Conservation (phyloP, 2,329 filamentous ascomycete species). For the Ramichloridium luteum region DNA sequence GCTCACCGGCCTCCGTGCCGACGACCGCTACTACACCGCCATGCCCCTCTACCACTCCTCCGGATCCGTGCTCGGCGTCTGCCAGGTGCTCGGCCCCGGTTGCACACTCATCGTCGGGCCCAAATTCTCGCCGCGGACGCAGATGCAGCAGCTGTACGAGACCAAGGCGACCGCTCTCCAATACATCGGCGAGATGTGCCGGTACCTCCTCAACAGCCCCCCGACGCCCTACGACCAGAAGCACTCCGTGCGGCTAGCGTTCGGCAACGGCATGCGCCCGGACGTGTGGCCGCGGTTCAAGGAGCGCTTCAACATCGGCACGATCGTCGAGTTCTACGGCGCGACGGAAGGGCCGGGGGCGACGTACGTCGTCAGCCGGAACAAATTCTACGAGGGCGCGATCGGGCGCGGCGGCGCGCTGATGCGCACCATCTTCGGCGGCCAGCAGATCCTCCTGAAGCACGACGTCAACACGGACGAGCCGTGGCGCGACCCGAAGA, state of each 20-base stretch:
- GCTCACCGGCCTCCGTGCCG: slow-evolving; percentile 50
- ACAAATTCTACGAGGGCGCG: slow-evolving; percentile 62
- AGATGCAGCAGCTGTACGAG: slow-evolving; percentile 65
- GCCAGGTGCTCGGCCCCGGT: slow-evolving; percentile 41
- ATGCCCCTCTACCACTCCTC: slow-evolving; percentile 88
- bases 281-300: slow-evolving; percentile 73
- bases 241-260: slow-evolving; percentile 61
- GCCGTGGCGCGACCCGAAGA: slow-evolving; percentile 54
- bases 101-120: slow-evolving; percentile 59
- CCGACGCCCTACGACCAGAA: slow-evolving; percentile 56
- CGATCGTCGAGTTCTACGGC: slow-evolving; percentile 28
- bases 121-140: slow-evolving; percentile 64
- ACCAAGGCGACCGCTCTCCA: slow-evolving; percentile 64
- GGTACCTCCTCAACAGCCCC: slow-evolving; percentile 61
- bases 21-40: slow-evolving; percentile 72
- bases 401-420: slow-evolving; percentile 62
- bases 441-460: slow-evolving; percentile 47
- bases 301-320: slow-evolving; percentile 45
- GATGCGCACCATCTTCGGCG: slow-evolving; percentile 42
- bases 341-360: slow-evolving; percentile 46
- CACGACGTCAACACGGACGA: slow-evolving; percentile 60
- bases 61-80: slow-evolving; percentile 57
- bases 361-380: slow-evolving; percentile 60
- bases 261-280: slow-evolving; percentile 75
- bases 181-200: slow-evolving; percentile 79